Evolutionary conservation across 768 basidiomycete species (phyloP).

Genomic region (Pleurotus djamor): DNA sequence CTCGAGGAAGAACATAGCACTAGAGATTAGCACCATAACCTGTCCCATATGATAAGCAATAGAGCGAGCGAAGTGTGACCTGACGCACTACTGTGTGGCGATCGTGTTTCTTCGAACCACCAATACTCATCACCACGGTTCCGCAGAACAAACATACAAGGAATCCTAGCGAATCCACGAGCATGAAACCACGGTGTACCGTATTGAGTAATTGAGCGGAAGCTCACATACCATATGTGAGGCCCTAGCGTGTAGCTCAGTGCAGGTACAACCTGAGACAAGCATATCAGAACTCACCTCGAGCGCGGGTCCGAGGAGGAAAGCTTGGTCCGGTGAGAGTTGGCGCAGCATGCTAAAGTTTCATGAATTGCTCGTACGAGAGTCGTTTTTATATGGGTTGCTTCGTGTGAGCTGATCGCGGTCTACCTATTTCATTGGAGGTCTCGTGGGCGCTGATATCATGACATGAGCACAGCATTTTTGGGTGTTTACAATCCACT

Average conservation of each 20-base stretch:
- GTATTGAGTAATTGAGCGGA: background rate
- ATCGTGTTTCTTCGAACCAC: background rate
- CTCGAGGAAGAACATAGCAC: constrained; percentile 16
- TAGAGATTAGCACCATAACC: constrained; percentile 13
- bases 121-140: constrained; percentile 10
- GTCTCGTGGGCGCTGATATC: too few relatives aligned
- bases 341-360: background rate
- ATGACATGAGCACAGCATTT: too few relatives aligned
- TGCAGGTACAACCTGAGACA: background rate
- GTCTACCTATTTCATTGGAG: too few relatives aligned
- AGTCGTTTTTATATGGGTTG: too few relatives aligned
- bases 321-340: constrained; percentile 13
- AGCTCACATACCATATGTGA: background rate
- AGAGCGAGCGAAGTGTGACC: background rate
- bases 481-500: too few relatives aligned
- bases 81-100: constrained; percentile 5
- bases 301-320: constrained; percentile 14
- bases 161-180: constrained; percentile 3
- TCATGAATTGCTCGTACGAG: too few relatives aligned
- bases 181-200: too few relatives aligned
- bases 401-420: too few relatives aligned
- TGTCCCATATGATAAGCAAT: background rate
- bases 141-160: constrained; percentile 11
- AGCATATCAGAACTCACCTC: constrained; percentile 10
- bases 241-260: background rate